Conservation (phyloP, 1,284 basidiomycete species). For the Tylopilus sp. region DNA sequence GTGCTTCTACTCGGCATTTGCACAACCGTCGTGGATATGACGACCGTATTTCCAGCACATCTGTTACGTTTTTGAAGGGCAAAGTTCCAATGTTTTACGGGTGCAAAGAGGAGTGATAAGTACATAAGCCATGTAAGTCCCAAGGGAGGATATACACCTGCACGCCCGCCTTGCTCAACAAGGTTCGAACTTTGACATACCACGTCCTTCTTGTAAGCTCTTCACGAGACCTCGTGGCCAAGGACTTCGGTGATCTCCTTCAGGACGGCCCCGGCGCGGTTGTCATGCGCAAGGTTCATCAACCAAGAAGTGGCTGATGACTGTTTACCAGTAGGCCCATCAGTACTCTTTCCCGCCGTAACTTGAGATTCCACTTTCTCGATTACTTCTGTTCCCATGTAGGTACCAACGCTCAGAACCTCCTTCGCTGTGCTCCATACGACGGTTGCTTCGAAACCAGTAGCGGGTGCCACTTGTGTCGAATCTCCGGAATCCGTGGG, state of each 20-base stretch:
- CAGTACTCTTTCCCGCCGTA: constrained; percentile 8
- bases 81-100: not conserved
- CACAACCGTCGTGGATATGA: no score
- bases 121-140: not conserved
- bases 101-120: not conserved
- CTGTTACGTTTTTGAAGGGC: not conserved
- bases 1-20: no score
- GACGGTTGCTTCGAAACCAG: constrained; percentile 3
- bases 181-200: not conserved
- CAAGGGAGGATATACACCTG: not conserved
- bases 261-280: constrained; percentile 20
- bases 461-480: constrained; percentile 6
- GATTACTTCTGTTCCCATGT: constrained; percentile 23
- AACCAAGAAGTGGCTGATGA: constrained; percentile 24
- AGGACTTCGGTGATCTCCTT: constrained; percentile 15
- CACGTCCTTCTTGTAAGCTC: not conserved
- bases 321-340: constrained; percentile 16
- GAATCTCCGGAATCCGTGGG: constrained; percentile 10
- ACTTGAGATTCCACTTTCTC: constrained; percentile 20
- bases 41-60: not conserved
- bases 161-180: not conserved
- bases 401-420: constrained; percentile 10
- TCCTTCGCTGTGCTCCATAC: constrained; percentile 19
- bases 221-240: not conserved
- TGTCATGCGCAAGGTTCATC: constrained; percentile 26